Base-by-base conservation (phyloP, 768 basidiomycete species). In the Phanerodontia chrysosporium region DNA sequence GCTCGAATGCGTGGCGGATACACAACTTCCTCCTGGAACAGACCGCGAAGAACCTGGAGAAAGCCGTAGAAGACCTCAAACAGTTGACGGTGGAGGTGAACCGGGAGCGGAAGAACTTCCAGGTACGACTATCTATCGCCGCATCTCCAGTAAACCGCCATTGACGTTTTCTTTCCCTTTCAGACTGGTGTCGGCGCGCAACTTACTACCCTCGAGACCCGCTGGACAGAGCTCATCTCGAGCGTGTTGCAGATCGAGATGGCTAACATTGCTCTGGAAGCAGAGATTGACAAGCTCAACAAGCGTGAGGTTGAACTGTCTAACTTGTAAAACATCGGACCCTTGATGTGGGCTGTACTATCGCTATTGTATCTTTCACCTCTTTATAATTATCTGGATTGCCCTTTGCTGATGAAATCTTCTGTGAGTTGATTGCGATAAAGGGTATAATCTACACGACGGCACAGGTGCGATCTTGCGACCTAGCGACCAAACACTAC, bases 221-320 rank as follows among this genome's bases (percentile, higher is more conserved):
- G 87, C 62, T 98, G 95, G 95, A 95, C 92, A 22, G 92, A 95
- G 73, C 78, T 98, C 49, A 87, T 98, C 57, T 94, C 92, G 55
- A 89, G 74, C 54, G 89, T 95, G 46, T 75, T 98, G 59, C 95
- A 98, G 74, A 89, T 97, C 63, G 95, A 97, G 78, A 86, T 98
- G 85, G 96, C 95, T 18, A 95, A 94, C 70, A 81, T 87, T 44
- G 92, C 93, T 27, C 72, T 97, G 71, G 93, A 95, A 65, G 85
- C 78, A 5, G 93, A 97, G 67, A 79, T 97, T 49, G 82, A 80
- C 48, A 74, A 79, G 39, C 72, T 92, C 54, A 78, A 80, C 64
- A 75, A 74, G 60, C 79, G 73, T 61, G 87, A 88, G 70, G 81
- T 77, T 3, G 88, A 90, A 66, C 76, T 91, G 51, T 78, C 80